These are phyloP conservation scores for Colletotrichum lini DNA, from an alignment of 2,329 filamentous ascomycete genomes.

Conservation along the genomic window DNA sequence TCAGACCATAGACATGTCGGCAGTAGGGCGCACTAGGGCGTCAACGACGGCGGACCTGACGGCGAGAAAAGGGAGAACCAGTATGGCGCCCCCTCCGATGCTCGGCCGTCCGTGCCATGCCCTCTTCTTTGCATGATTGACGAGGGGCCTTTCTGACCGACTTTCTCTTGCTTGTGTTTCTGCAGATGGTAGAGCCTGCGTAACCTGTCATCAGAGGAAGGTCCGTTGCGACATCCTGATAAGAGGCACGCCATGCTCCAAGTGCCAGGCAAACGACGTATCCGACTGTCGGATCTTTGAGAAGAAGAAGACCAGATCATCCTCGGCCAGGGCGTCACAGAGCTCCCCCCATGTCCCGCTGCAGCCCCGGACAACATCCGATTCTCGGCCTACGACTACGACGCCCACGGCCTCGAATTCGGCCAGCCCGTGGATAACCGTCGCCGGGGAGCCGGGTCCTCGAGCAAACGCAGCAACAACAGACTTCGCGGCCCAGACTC, in stretches of 20 bases:
- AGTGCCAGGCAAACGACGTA: constrained; percentile 59
- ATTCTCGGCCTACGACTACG: constrained; percentile 45
- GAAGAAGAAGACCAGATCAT: constrained; percentile 62
- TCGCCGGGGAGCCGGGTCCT: not conserved
- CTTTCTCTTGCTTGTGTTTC: not conserved
- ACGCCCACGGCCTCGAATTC: constrained; percentile 45
- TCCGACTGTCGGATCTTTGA: constrained; percentile 63
- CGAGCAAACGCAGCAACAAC: constrained; percentile 29
- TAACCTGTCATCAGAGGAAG: constrained; percentile 65
- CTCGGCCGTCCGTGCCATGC: not conserved
- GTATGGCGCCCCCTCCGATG: constrained; percentile 30
- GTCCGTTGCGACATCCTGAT: constrained; percentile 65
- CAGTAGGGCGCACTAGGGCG: constrained; percentile 15
- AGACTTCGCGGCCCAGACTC: not conserved
- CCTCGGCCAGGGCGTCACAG: constrained; percentile 50
- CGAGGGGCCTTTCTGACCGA: not conserved
- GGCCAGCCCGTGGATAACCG: constrained; percentile 19
- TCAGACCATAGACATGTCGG: constrained; percentile 12
- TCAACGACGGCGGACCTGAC: not conserved
- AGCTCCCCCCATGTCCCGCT: constrained; percentile 54
- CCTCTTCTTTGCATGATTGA: not conserved
- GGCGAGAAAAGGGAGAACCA: constrained; percentile 33
- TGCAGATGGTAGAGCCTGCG: constrained; percentile 58
- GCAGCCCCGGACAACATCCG: constrained; percentile 57
- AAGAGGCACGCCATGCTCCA: constrained; percentile 63